Conservation (phyloP, 257 asterid genomes). For the Mentha longifolia region DNA sequence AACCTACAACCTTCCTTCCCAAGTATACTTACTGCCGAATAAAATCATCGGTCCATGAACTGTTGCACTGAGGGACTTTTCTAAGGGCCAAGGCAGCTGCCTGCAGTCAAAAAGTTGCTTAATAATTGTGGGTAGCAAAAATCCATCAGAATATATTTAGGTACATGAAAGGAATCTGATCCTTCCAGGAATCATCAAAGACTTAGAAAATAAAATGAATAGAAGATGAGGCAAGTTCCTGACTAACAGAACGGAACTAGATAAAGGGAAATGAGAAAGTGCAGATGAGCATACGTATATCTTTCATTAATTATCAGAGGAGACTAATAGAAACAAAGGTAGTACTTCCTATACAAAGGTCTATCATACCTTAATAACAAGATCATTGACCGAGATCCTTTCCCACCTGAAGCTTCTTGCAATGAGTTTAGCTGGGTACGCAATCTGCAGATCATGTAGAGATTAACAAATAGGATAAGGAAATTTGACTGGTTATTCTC, state of each 20-base stretch:
- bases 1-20: constrained; percentile 14
- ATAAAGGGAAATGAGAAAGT: background rate
- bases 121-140: constrained; percentile 5
- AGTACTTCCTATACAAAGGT: background rate
- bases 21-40: constrained; percentile 88
- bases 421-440: constrained; percentile 76
- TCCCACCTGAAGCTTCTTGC: constrained; percentile 97
- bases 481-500: constrained; percentile 26
- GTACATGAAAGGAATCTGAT: background rate
- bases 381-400: constrained; percentile 90
- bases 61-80: constrained; percentile 94
- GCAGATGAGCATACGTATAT: background rate
- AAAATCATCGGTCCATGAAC: constrained; percentile 96
- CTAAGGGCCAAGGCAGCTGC: constrained; percentile 99
- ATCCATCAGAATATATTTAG: background rate
- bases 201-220: background rate
- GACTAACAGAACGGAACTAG: background rate
- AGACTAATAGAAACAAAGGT: constrained; percentile 1
- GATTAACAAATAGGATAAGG: constrained; percentile 22
- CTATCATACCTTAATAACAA: constrained; percentile 83
- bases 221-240: background rate
- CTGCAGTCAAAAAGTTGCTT: constrained; percentile 48
- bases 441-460: constrained; percentile 55
- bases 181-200: background rate
- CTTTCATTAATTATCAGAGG: background rate